A percentile compares a stretch with the other conserved stretches of the same genome.
Conservation (phyloP, 306 rosid genomes). For the Cicer pinnatifidum region DNA sequence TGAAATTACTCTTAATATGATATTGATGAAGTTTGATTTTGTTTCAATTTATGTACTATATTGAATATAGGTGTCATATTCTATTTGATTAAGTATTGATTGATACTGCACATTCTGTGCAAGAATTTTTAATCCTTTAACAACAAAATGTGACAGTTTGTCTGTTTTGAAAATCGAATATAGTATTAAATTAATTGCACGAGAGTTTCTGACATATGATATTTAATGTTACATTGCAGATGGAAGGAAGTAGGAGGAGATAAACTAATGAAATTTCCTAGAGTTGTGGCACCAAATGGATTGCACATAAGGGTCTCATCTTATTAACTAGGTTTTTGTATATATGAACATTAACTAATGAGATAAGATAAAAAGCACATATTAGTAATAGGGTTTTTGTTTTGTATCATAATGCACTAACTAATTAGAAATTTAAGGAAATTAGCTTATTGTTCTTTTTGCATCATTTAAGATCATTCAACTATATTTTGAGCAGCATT, state of each 20-base stretch:
- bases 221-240: conserved; percentile 54
- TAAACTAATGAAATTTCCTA: conserved; percentile 86
- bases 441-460: conserved; percentile 15
- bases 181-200: neutral
- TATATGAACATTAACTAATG: conserved; percentile 39
- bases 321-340: conserved; percentile 51
- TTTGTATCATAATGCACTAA: conserved; percentile 55
- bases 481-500: conserved; percentile 10
- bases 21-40: no score
- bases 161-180: conserved; percentile 31
- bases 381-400: conserved; percentile 34
- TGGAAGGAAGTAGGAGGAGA: conserved; percentile 99
- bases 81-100: neutral
- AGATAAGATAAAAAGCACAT: conserved; percentile 16
- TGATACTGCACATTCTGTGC: conserved; percentile 17
- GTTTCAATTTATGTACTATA: no score
- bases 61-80: neutral
- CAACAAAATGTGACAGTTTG: conserved; percentile 12
- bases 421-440: conserved; percentile 52
- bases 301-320: conserved; percentile 81
- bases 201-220: conserved; percentile 36
- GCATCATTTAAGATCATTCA: neutral
- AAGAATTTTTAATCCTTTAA: neutral
- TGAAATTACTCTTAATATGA: no score
- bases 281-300: conserved; percentile 98